Percentiles rank a stretch among this genome's conserved stretches.
phyloP scores from a whole-genome alignment of 2,329 filamentous ascomycete species.

The Penicillium aurantiogriseum region DNA sequence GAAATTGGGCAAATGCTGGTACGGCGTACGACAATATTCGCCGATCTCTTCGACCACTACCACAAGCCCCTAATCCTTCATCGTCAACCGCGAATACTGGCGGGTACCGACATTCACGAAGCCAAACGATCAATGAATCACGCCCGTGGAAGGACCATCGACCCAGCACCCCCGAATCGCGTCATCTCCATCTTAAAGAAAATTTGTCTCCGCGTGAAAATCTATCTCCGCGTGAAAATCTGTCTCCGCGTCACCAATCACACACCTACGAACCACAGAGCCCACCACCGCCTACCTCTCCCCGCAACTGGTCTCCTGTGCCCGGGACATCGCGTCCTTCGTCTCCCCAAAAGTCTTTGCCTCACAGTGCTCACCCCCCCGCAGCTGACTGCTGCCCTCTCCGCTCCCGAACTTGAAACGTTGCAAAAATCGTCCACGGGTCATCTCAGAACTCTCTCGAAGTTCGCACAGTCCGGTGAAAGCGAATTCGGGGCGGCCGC shows the following conservation, averaged over 20 bases:
- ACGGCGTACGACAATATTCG: conserved; percentile 70
- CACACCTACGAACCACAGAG: conserved; percentile 22
- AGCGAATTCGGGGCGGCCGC: conserved; percentile 71
- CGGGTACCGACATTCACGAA: conserved; percentile 50
- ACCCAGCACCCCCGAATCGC: conserved; percentile 34
- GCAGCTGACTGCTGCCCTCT: conserved; percentile 49
- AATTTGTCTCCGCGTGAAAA: conserved; percentile 32
- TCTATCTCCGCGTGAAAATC: conserved; percentile 31
- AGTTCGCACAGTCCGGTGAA: conserved; percentile 71
- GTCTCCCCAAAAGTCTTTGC: conserved; percentile 29
- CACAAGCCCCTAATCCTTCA: conserved; percentile 60
- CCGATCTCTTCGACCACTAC: conserved; percentile 72
- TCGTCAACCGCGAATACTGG: conserved; percentile 37
- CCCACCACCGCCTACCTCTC: conserved; percentile 22
- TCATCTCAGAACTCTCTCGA: conserved; percentile 83
- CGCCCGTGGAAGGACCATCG: conserved; percentile 36
- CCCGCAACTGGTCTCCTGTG: conserved; percentile 27
- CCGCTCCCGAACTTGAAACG: conserved; percentile 71
- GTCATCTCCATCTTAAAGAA: conserved; percentile 30
- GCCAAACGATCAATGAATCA: conserved; percentile 63
- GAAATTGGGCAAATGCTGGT: conserved; percentile 48
- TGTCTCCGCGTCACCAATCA: conserved; percentile 25
- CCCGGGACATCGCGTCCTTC: conserved; percentile 30
- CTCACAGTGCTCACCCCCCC: conserved; percentile 34
- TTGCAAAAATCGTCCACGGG: conserved; percentile 86